Evolutionary conservation across 768 basidiomycete species (phyloP).

Genomic region (Leccinum subgranulosum): DNA sequence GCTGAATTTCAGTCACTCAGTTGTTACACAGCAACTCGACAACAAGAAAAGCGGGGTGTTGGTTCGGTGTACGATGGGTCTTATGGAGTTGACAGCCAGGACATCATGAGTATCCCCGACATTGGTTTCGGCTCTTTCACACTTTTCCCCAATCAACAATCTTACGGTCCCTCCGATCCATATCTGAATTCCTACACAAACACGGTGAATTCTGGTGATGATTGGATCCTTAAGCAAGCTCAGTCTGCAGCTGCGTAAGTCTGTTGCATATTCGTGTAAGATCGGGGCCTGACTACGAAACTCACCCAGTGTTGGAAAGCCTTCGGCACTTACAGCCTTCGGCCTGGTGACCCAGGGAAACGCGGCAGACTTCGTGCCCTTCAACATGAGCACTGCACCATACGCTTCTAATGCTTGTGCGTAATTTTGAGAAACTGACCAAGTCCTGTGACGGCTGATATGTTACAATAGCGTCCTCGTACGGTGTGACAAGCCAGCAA

Average conservation of each 20-base stretch:
- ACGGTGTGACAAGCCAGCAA: conserved; percentile 52
- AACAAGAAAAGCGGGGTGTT: conserved; percentile 40
- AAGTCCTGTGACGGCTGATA: not conserved
- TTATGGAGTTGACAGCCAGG: conserved; percentile 64
- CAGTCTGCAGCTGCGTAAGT: conserved; percentile 43
- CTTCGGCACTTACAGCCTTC: conserved; percentile 50
- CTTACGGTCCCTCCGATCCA: conserved; percentile 49
- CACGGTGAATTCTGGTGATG: conserved; percentile 45
- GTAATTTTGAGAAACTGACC: conserved; percentile 5
- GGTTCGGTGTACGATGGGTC: conserved; percentile 60
- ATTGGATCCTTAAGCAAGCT: conserved; percentile 55
- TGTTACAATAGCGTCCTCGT: conserved; percentile 21
- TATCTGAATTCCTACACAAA: conserved; percentile 50
- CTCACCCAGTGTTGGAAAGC: conserved; percentile 49
- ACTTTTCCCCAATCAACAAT: conserved; percentile 66
- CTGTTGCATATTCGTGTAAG: not conserved
- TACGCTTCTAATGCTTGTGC: conserved; percentile 34
- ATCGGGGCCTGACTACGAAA: conserved; percentile 4
- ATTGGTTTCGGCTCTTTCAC: conserved; percentile 62
- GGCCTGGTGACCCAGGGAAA: conserved; percentile 62
- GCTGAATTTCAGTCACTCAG: not conserved
- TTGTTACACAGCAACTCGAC: conserved; percentile 40
- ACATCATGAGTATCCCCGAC: conserved; percentile 53
- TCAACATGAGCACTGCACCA: conserved; percentile 49
- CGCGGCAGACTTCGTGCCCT: conserved; percentile 55